Base-by-base conservation (phyloP, 495 filamentous ascomycete genomes). In the Amphirosellinia nigrospora region DNA sequence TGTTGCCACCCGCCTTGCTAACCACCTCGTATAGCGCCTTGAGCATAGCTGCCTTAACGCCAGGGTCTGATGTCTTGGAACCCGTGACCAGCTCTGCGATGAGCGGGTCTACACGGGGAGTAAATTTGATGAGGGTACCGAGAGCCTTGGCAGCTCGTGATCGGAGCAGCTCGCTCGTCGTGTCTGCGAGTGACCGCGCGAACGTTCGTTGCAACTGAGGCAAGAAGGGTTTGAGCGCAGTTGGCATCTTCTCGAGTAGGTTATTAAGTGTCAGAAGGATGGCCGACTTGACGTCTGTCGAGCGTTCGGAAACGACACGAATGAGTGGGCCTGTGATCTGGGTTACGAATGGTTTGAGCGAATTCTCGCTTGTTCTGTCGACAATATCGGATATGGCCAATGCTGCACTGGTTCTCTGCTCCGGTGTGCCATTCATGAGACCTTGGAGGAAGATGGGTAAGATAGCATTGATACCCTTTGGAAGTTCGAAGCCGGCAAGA, bases 291-390 rank as follows among this genome's bases (percentile, higher is more conserved):
- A 99, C 93, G 60, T 99, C 96, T 2, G 92, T 91, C 2, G 95
- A 98, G 53, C 94, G 88, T 74, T 99, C 96, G 1, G 96, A 97
- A 9, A 98, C 94, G 16, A 99, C 94, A 85, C 96, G 90, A 76
- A 99, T 99, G 34, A 99, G 87, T 15, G 96, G 96, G 77, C 96
- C 96, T 21, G 96, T 98, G 73, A 99, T 98, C 75, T 98, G 94
- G 23, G 94, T 98, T 65, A 98, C 96, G 74, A 96, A 98, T 26
- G 93, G 92, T 80, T 93, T 94, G 66, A 99, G 84, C 19, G 94
- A 90, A 65, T 93, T 89, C 45, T 91, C 86, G 73, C 87, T 92
- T 8, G 96, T 96, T 38, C 95, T 87, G 79, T 98, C 96, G 72
- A 98, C 89, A 71, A 99, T 91, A 76, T 99, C 96, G 3, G 93